phyloP scores from a whole-genome alignment of 331 rosid genomes.

The Stylosanthes scabra region DNA sequence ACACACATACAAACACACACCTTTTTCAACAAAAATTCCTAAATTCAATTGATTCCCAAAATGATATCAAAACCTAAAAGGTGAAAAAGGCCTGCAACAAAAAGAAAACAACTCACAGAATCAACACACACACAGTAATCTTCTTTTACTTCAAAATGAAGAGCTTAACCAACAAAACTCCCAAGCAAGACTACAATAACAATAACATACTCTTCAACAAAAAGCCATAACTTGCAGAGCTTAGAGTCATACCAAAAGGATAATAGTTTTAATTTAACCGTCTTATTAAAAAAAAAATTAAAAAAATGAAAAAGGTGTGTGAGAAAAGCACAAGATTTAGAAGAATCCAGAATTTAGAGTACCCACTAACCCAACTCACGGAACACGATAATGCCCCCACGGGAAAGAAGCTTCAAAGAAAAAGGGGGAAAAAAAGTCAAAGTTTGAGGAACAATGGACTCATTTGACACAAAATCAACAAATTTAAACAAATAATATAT shows the following conservation, averaged over 20 bases:
- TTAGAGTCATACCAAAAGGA: slow-evolving; percentile 15
- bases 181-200: not conserved
- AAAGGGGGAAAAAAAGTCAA: slow-evolving; percentile 27
- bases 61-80: slow-evolving; percentile 27
- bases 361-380: slow-evolving; percentile 25
- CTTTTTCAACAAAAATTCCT: slow-evolving; percentile 20
- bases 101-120: slow-evolving; percentile 4
- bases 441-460: slow-evolving; percentile 33
- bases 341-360: not conserved
- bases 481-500: too few relatives aligned
- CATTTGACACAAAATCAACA: slow-evolving; percentile 14
- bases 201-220: not conserved
- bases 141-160: slow-evolving; percentile 2
- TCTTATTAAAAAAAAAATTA: not conserved
- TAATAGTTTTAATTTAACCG: too few relatives aligned
- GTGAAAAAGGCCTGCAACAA: slow-evolving; percentile 12
- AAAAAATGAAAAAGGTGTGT: not conserved
- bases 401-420: slow-evolving; percentile 29
- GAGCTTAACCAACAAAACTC: slow-evolving; percentile 10
- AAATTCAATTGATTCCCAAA: slow-evolving; percentile 26
- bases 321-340: slow-evolving; percentile 20
- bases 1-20: slow-evolving; percentile 23
- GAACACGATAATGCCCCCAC: not conserved
- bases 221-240: not conserved
- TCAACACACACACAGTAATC: not conserved